These are phyloP conservation scores for Lathyrus sativus DNA, from an alignment of 306 rosid genomes.

Conservation along the genomic window DNA sequence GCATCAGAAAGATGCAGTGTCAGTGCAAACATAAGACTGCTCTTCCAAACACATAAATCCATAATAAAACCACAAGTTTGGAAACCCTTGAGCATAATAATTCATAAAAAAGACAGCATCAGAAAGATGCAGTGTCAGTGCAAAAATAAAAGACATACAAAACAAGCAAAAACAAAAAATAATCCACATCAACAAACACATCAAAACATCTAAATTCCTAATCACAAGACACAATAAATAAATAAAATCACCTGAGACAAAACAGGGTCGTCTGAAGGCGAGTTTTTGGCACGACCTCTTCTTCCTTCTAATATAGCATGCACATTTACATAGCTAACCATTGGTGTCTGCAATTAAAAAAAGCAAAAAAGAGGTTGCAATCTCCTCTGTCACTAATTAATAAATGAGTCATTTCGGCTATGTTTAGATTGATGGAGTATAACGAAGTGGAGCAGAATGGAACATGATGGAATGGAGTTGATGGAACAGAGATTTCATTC, in stretches of 20 bases:
- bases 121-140: neutral
- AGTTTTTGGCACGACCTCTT: slow-evolving; percentile 79
- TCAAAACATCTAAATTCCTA: neutral
- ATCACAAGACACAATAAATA: neutral
- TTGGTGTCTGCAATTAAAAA: slow-evolving; percentile 69
- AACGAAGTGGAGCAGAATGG: too few species aligned
- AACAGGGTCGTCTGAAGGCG: slow-evolving; percentile 57
- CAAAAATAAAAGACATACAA: neutral
- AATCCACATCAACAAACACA: neutral
- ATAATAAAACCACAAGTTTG: neutral
- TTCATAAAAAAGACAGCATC: neutral
- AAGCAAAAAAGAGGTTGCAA: neutral
- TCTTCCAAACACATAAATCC: too few species aligned
- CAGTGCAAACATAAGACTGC: too few species aligned
- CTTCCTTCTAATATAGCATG: slow-evolving; percentile 83
- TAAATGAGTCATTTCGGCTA: neutral
- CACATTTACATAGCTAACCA: slow-evolving; percentile 90
- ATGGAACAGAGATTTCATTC: too few species aligned
- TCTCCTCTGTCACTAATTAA: slow-evolving; percentile 27
- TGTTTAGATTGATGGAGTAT: too few species aligned
- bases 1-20: too few species aligned
- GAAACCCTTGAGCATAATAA: slow-evolving; percentile 12
- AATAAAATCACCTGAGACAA: slow-evolving; percentile 62
- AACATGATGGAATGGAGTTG: too few species aligned
- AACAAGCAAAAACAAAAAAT: slow-evolving; percentile 18